These are phyloP conservation scores for Solanum rostratum DNA, from an alignment of 257 asterid species.

Conservation along the genomic window DNA sequence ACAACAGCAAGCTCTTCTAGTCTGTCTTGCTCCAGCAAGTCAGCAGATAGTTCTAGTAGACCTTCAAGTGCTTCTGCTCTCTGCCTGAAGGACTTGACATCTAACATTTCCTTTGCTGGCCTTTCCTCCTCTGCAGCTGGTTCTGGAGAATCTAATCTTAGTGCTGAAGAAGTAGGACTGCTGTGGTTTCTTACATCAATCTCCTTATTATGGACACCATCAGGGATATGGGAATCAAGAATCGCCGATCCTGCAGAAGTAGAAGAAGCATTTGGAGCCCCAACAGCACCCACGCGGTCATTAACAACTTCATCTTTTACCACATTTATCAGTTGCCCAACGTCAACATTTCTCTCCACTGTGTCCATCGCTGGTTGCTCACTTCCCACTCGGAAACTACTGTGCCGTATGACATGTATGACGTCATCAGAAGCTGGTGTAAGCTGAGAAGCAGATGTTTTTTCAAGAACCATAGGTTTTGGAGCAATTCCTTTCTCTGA, in stretches of 20 bases:
- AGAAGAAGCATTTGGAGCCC: not conserved
- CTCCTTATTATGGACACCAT: slow-evolving; percentile 34
- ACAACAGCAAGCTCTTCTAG: slow-evolving; percentile 82
- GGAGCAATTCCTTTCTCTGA: slow-evolving; percentile 24
- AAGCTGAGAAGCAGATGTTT: slow-evolving; percentile 19
- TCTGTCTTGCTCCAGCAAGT: slow-evolving; percentile 77
- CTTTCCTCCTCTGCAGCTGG: slow-evolving; percentile 30
- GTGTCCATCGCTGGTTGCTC: slow-evolving; percentile 32
- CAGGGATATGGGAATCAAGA: slow-evolving; percentile 5
- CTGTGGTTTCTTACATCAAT: slow-evolving; percentile 20
- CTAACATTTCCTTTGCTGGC: slow-evolving; percentile 55
- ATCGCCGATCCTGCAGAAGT: not conserved
- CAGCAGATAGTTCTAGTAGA: slow-evolving; percentile 87
- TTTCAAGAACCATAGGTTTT: slow-evolving; percentile 33
- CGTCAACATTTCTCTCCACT: slow-evolving; percentile 21
- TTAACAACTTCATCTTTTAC: slow-evolving; percentile 35
- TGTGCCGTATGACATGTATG: slow-evolving; percentile 54
- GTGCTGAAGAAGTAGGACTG: slow-evolving; percentile 9
- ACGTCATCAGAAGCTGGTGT: slow-evolving; percentile 50
- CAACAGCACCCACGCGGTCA: not conserved
- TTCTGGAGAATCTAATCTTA: slow-evolving; percentile 24
- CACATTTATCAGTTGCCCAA: slow-evolving; percentile 34
- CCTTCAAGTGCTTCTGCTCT: slow-evolving; percentile 99
- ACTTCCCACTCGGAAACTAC: slow-evolving; percentile 48
- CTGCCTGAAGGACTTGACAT: slow-evolving; percentile 70